Base-by-base conservation (phyloP, 306 rosid species). In the Prunus mongolica region DNA sequence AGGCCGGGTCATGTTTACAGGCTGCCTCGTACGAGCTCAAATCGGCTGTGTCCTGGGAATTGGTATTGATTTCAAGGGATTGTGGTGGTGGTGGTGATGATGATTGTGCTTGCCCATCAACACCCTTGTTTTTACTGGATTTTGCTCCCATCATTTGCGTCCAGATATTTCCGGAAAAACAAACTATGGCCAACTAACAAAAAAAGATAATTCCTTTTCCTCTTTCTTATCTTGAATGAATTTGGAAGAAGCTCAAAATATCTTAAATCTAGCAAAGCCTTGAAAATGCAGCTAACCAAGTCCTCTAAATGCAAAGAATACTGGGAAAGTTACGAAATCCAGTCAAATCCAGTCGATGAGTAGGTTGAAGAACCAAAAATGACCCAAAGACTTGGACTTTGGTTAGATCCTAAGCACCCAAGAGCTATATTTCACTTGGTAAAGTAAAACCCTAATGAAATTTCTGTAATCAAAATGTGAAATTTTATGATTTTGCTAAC, bases 1-100 rank as follows among this genome's bases (percentile, higher is more conserved):
- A 84, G 84, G 80, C 86, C 0, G 90, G 87, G 69, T 95, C 97
- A 3, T 62, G 71, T 80, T 46, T 69, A 71, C 97, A 90, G 15
- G 92, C 97, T 50, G 86, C 82, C 77, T 92, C 98, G 28, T 95
- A 95, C n/a, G 96, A 88, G 73, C 80, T 89, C 58, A 95, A 86
- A 81, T 87, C 91, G 47, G 88, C 72, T 0, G 81, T 74, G 55
- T 83, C 88, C 66, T 69, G 85, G 28, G 88, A 83, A 78, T 85
- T 78, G 10, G 56, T 44, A 51, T 83, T 86, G 74, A 76, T 84
- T 76, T 83, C 85, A 63, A 84, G 55, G 12, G 85, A 78, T 12
- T 87, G 67, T 11, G 27, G 22, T 15, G 84, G 72, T 16, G 15
- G 18, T 19, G 16, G 19, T 19, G 69, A 15, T 0, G 63, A 16